A percentile compares a stretch with the other conserved stretches of the same genome.
Evolutionary conservation across 768 basidiomycete species (phyloP).

Genomic region (Naematelia encephala): DNA sequence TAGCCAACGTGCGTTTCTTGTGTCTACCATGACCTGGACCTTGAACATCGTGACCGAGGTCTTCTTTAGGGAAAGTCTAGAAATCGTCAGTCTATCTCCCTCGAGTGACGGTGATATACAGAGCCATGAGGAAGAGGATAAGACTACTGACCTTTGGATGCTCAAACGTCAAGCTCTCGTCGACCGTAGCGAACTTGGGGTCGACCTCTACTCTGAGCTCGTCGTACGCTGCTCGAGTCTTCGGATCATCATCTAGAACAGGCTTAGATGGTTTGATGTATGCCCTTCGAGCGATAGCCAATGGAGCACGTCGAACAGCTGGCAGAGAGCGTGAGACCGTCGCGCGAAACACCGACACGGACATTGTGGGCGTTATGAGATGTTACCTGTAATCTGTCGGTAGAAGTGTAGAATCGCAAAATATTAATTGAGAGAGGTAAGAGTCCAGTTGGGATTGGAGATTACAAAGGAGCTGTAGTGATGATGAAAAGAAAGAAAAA

Average conservation of each 20-base stretch:
- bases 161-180: conserved; percentile 33
- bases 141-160: neutral
- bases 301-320: neutral
- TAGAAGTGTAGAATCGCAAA: too few species aligned
- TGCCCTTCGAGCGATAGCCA: neutral
- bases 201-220: conserved; percentile 38
- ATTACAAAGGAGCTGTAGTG: too few species aligned
- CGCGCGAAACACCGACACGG: neutral
- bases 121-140: neutral
- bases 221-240: conserved; percentile 22
- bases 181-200: conserved; percentile 38
- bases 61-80: conserved; percentile 4
- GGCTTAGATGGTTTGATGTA: neutral
- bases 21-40: conserved; percentile 50
- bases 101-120: too few species aligned
- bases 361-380: too few species aligned
- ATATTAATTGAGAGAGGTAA: too few species aligned
- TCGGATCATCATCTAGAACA: conserved; percentile 2
- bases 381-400: too few species aligned
- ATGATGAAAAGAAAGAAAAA: too few species aligned
- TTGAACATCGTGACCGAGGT: conserved; percentile 45
- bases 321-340: neutral
- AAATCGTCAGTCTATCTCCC: conserved; percentile 1
- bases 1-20: conserved; percentile 59
- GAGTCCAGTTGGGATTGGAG: too few species aligned